Evolutionary conservation across 2,329 filamentous ascomycete genomes (phyloP).

Genomic region (Pleomassaria siparia): DNA sequence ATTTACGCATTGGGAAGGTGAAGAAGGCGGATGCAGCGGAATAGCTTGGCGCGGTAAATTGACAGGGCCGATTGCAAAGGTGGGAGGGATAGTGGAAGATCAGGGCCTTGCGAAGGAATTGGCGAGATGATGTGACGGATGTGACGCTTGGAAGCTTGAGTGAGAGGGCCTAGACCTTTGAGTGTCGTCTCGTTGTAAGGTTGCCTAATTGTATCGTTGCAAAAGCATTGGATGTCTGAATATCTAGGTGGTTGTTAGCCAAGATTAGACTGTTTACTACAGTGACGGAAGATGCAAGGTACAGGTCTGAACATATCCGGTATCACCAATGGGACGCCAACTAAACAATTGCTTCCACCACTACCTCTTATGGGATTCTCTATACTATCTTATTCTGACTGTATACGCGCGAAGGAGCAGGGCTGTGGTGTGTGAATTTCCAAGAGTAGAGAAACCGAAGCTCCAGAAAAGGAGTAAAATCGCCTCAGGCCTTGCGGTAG

Average conservation of each 20-base stretch:
- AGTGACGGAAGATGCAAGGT: no score
- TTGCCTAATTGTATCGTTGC: neutral
- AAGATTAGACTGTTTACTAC: no score
- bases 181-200: neutral
- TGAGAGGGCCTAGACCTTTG: neutral
- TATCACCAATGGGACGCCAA: no score
- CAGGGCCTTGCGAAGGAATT: neutral
- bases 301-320: no score
- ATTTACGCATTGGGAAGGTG: constrained; percentile 13
- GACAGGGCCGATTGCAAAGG: neutral
- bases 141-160: neutral
- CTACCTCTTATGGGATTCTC: no score
- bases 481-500: neutral
- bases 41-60: neutral
- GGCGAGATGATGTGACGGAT: neutral
- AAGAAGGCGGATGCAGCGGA: neutral
- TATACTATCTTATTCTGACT: no score
- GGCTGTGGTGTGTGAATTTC: no score
- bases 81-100: neutral
- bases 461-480: no score
- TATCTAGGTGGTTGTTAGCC: no score
- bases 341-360: no score
- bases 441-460: no score
- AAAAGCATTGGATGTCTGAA: neutral
- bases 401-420: no score